Conservation (phyloP, 768 basidiomycete species). For the Lactarius deliciosus region DNA sequence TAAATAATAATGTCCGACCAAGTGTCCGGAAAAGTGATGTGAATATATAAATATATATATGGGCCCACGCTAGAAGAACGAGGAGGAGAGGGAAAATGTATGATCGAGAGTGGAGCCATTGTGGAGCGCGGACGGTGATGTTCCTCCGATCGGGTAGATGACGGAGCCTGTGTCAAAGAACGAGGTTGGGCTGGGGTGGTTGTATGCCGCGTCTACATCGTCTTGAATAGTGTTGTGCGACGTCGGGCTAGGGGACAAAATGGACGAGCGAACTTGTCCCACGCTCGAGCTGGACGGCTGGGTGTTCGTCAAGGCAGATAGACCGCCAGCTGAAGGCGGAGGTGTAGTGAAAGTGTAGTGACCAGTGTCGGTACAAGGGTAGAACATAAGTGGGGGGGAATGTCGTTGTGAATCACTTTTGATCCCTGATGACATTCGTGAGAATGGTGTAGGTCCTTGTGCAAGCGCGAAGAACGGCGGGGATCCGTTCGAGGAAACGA, state of each 20-base stretch:
- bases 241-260: constrained; percentile 23
- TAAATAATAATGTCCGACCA: constrained; percentile 21
- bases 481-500: constrained; percentile 23
- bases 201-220: constrained; percentile 19
- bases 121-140: constrained; percentile 24
- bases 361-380: constrained; percentile 23
- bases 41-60: neutral
- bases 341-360: constrained; percentile 27
- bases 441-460: constrained; percentile 25
- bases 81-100: constrained; percentile 24
- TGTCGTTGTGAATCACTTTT: constrained; percentile 17
- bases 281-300: constrained; percentile 10
- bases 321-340: constrained; percentile 6
- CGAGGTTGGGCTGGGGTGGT: constrained; percentile 21
- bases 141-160: constrained; percentile 24
- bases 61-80: constrained; percentile 26
- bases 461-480: constrained; percentile 26
- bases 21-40: constrained; percentile 6
- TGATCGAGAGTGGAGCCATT: constrained; percentile 23
- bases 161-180: constrained; percentile 23
- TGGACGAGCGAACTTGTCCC: constrained; percentile 18
- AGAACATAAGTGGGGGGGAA: constrained; percentile 26
- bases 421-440: constrained; percentile 18
- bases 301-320: constrained; percentile 13
- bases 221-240: constrained; percentile 22